Evolutionary conservation across 169 alveolate species (phyloP).

Genomic region (Besnoitia besnoiti): DNA sequence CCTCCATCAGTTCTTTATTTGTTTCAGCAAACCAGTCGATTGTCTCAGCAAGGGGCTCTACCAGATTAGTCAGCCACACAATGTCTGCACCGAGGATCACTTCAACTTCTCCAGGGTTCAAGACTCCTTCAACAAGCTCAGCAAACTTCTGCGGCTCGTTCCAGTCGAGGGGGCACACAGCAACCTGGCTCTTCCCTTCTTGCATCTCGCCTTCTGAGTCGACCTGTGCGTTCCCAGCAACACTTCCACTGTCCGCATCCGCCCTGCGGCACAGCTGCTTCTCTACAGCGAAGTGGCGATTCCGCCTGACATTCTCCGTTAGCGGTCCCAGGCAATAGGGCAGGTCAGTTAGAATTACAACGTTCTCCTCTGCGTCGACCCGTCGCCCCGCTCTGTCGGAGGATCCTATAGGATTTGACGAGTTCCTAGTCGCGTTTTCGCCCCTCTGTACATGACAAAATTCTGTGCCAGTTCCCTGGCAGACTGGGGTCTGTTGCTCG

Average conservation of each 20-base stretch:
- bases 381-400: background rate
- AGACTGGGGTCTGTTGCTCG: background rate
- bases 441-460: background rate
- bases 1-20: background rate
- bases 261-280: background rate
- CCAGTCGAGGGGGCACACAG: constrained; percentile 27
- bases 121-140: background rate
- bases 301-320: background rate
- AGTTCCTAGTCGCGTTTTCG: background rate
- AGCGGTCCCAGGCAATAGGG: background rate
- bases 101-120: background rate
- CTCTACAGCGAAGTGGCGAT: background rate
- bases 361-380: background rate
- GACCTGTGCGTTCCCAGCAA: background rate
- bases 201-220: background rate
- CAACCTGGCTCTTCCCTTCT: background rate
- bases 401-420: background rate
- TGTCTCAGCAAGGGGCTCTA: background rate
- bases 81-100: constrained; percentile 26
- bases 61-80: constrained; percentile 19
- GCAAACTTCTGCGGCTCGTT: background rate
- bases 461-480: background rate
- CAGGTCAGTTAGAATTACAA: background rate
- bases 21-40: background rate
- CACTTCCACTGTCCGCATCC: background rate